Base-by-base conservation (phyloP, 345 rosid species). In the Hypericum androsaemum region DNA sequence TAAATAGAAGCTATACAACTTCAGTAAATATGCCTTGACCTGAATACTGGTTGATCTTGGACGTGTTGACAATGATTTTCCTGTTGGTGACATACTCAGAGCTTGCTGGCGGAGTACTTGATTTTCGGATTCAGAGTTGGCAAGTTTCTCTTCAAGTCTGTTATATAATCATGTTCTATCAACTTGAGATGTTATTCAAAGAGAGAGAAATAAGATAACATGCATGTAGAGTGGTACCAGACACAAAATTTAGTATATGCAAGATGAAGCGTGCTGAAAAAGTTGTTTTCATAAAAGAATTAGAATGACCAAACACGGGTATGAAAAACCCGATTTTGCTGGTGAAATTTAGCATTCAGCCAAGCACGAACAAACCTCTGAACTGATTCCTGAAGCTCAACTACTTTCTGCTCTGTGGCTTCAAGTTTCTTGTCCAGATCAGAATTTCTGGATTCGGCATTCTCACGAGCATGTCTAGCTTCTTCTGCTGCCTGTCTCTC, bases 21-120 rank as follows among this genome's bases (percentile, higher is more conserved):
- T 22, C 32, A 22, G 32, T 22, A 22, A 22, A 22, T 22, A 22
- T 22, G 32, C 32, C 32, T 4, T 22, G 32, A 22, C 99, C 88
- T 75, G 97, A 66, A 83, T 64, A 74, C 74, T 61, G 67, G 74
- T 65, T 54, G 90, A 76, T 68, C 74, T 86, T 56, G 82, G 81
- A 58, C 87, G 79, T 1, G 74, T 67, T 54, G 95, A 57, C 71
- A 85, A 62, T 59, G 84, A 48, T 75, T 83, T 88, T 52, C 90
- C 89, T 44, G 97, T 94, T 39, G 99, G 97, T 11, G 99, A 88
- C 59, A 94, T 77, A 57, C 90, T 72, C 64, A 94, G 72, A 56
- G 99, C 89, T 70, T 94, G 99, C 71, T 94, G 95, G 47, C 99
- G 89, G 42, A 94, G 90, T 40, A 94, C 97, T 80, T 94, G 99